Conservation (phyloP, 2,329 filamentous ascomycete genomes). For the Botrytis byssoidea region DNA sequence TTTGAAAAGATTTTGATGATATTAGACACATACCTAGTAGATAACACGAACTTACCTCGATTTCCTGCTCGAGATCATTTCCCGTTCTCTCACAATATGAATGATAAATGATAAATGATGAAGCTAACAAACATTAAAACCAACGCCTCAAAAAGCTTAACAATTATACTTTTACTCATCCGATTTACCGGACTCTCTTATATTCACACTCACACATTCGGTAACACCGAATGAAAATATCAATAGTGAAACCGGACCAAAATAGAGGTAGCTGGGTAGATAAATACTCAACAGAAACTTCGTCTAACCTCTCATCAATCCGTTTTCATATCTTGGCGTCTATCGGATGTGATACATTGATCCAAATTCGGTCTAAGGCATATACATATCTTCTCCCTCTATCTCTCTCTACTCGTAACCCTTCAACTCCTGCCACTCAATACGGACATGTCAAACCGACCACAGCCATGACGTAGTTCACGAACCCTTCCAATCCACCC, state of each 20-base stretch:
- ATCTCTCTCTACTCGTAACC: background rate
- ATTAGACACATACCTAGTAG: too few relatives aligned
- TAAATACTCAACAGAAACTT: background rate
- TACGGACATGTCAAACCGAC: background rate
- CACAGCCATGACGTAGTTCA: background rate
- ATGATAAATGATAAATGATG: background rate
- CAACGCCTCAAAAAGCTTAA: background rate
- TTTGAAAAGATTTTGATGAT: background rate
- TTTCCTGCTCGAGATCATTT: background rate
- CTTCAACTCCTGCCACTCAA: background rate
- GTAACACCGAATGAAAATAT: background rate
- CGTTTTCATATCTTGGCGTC: constrained; percentile 6
- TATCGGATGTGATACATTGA: background rate
- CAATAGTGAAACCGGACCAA: background rate
- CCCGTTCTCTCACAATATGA: too few relatives aligned
- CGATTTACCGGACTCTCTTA: too few relatives aligned
- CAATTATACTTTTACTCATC: background rate
- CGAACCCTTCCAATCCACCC: background rate
- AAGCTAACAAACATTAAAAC: background rate
- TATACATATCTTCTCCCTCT: background rate
- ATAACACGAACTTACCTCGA: too few relatives aligned
- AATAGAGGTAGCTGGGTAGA: background rate
- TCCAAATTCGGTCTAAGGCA: background rate
- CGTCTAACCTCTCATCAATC: background rate
- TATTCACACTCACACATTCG: background rate